A percentile compares a stretch with the other conserved stretches of the same genome.
Conservation (phyloP, 495 filamentous ascomycete species). For the Xylaria palmicola region DNA sequence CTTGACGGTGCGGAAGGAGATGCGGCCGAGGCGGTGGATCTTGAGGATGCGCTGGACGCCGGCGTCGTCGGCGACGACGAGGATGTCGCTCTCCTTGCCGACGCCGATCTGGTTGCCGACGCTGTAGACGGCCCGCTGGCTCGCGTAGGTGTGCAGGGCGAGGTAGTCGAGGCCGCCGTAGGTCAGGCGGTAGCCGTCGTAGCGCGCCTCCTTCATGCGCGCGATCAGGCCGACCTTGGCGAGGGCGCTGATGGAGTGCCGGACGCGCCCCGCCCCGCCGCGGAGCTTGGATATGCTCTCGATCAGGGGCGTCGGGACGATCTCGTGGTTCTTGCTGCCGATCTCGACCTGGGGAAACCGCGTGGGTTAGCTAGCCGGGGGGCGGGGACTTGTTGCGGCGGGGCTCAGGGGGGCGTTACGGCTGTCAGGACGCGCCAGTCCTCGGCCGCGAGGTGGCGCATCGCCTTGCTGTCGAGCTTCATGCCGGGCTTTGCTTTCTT, state of each 20-base stretch:
- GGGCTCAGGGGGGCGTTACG: slow-evolving; percentile 59
- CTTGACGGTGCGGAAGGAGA: slow-evolving; percentile 96
- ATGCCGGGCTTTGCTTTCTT: slow-evolving; percentile 48
- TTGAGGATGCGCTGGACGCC: slow-evolving; percentile 74
- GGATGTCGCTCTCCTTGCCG: slow-evolving; percentile 96
- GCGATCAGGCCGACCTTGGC: slow-evolving; percentile 93
- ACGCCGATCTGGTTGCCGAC: slow-evolving; percentile 94
- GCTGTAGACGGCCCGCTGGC: slow-evolving; percentile 74
- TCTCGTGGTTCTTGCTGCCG: slow-evolving; percentile 93
- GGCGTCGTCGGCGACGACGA: slow-evolving; percentile 74
- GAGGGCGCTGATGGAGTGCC: slow-evolving; percentile 80
- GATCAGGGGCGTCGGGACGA: slow-evolving; percentile 89
- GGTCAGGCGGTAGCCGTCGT: slow-evolving; percentile 95
- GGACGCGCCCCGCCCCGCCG: slow-evolving; percentile 74
- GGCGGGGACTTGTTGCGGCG: no score
- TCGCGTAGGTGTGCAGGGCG: slow-evolving; percentile 83
- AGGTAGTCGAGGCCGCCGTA: slow-evolving; percentile 98
- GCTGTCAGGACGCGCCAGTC: slow-evolving; percentile 95
- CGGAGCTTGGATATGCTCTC: slow-evolving; percentile 77
- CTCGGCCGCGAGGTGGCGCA: slow-evolving; percentile 87
- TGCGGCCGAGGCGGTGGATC: slow-evolving; percentile 91
- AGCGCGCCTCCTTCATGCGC: slow-evolving; percentile 90
- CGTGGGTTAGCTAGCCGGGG: neutral
- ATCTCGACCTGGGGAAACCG: slow-evolving; percentile 68
- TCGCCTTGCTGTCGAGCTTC: slow-evolving; percentile 88